These are phyloP conservation scores for Talaromyces wortmannii DNA, from an alignment of 495 filamentous ascomycete species.

Conservation along the genomic window DNA sequence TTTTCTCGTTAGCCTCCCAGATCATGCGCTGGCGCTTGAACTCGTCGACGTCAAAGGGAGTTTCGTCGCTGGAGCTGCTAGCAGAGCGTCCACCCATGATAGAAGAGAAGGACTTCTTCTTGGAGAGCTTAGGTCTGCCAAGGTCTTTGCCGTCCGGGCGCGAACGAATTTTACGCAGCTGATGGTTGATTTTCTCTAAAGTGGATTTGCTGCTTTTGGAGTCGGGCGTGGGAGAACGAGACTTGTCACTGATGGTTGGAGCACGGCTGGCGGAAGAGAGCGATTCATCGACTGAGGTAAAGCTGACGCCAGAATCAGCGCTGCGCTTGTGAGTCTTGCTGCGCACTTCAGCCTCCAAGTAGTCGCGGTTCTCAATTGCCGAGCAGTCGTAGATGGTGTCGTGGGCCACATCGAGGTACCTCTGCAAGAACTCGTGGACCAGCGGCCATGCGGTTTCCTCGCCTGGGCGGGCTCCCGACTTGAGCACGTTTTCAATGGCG, in stretches of 20 bases:
- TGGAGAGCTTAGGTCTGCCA: constrained; percentile 22
- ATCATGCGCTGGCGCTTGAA: constrained; percentile 40
- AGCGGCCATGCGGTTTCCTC: constrained; percentile 52
- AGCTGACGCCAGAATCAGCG: constrained; percentile 60
- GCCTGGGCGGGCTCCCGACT: constrained; percentile 41
- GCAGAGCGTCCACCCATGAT: constrained; percentile 18
- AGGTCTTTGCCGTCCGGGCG: constrained; percentile 17
- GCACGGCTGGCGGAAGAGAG: constrained; percentile 22
- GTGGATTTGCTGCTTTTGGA: constrained; percentile 23
- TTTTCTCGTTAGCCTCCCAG: constrained; percentile 28
- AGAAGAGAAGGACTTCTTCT: constrained; percentile 42
- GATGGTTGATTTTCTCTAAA: constrained; percentile 52
- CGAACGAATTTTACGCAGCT: constrained; percentile 42
- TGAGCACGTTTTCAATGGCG: constrained; percentile 49
- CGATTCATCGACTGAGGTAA: constrained; percentile 27
- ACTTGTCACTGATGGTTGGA: constrained; percentile 32
- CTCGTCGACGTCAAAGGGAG: constrained; percentile 43
- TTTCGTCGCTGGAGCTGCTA: constrained; percentile 17
- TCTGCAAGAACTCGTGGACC: constrained; percentile 47
- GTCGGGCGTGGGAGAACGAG: constrained; percentile 28
- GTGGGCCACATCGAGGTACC: constrained; percentile 53
- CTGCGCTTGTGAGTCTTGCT: constrained; percentile 39
- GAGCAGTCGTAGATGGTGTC: constrained; percentile 56
- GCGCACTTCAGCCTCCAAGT: constrained; percentile 25
- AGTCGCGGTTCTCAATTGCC: constrained; percentile 38